Base-by-base conservation (phyloP, 2,329 filamentous ascomycete species). In the Daldinia sp. region DNA sequence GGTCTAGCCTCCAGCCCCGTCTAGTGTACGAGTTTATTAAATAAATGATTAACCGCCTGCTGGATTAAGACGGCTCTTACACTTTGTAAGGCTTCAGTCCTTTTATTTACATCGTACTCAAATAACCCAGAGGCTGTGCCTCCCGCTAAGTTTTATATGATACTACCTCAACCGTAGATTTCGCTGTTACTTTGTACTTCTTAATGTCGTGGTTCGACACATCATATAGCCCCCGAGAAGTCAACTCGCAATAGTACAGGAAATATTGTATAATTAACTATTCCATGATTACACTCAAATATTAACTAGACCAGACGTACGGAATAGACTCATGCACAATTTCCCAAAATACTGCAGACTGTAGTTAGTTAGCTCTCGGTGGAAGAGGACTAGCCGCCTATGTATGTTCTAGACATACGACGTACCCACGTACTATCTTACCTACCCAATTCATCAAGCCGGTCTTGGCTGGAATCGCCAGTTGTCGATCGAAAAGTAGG, bases 401-500 rank as follows among this genome's bases (percentile, higher is more conserved):
- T n/a, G n/a, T n/a, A 23, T 48, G n/a, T 30, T 35, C 32, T 27
- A 39, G 30, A 51, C 21, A 11, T 15, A 48, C 27, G 45, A 30
- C 30, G 27, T 30, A 48, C 17, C 27, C 27, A n/a, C 15, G 29
- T 34, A 50, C 2, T 43, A 49, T 37, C 47, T 37, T 45, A 48
- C 41, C 49, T 52, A 52, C 39, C 48, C 21, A 37, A 25, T 25
- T 25, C 21, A 25, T 35, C 19, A 10, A 51, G 19, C 21, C 13
- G 32, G 30, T 37, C 30, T 39, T 32, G 41, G 47, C 34, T 29
- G 45, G 17, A 43, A 30, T 27, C 51, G 19, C 41, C 32, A n/a
- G 19, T 53, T 37, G 47, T 53, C 37, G 55, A 66, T 63, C 47
- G 34, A 10, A 51, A 59, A 35, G 32, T 50, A 48, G 25, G 25